phyloP scores from a whole-genome alignment of 805 yeast genomes.

The Saccharomyces jurei region DNA sequence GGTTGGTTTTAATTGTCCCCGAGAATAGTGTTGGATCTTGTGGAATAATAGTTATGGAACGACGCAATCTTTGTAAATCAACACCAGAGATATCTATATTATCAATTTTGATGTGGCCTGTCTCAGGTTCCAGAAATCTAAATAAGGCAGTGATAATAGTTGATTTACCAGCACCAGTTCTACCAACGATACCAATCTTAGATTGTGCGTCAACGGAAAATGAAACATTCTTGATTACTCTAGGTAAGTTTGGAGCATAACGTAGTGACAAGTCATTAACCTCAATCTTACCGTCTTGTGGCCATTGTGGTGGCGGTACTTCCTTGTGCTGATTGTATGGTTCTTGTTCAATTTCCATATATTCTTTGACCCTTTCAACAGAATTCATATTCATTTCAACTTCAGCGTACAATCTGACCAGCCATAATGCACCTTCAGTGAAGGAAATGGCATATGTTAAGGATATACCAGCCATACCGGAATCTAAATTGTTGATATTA shows the following conservation, averaged over 20 bases:
- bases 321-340: conserved; percentile 58
- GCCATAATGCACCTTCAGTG: conserved; percentile 79
- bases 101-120: conserved; percentile 58
- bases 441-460: conserved; percentile 82
- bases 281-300: conserved; percentile 62
- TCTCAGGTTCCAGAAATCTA: conserved; percentile 65
- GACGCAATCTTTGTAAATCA: conserved; percentile 58
- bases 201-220: conserved; percentile 64
- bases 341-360: conserved; percentile 70
- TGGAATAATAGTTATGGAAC: conserved; percentile 69
- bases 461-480: conserved; percentile 89
- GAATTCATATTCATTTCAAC: conserved; percentile 92
- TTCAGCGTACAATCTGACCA: conserved; percentile 75
- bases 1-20: conserved; percentile 61
- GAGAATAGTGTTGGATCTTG: conserved; percentile 74
- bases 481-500: conserved; percentile 56
- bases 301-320: conserved; percentile 75
- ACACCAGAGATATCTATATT: conserved; percentile 60
- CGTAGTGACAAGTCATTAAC: conserved; percentile 67
- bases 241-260: conserved; percentile 77
- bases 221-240: conserved; percentile 73
- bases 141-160: conserved; percentile 88
- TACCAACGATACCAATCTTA: conserved; percentile 87
- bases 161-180: conserved; percentile 95
- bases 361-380: conserved; percentile 83